These are phyloP conservation scores for Sphaerulina populicola DNA, from an alignment of 2,329 filamentous ascomycete species.

Conservation along the genomic window DNA sequence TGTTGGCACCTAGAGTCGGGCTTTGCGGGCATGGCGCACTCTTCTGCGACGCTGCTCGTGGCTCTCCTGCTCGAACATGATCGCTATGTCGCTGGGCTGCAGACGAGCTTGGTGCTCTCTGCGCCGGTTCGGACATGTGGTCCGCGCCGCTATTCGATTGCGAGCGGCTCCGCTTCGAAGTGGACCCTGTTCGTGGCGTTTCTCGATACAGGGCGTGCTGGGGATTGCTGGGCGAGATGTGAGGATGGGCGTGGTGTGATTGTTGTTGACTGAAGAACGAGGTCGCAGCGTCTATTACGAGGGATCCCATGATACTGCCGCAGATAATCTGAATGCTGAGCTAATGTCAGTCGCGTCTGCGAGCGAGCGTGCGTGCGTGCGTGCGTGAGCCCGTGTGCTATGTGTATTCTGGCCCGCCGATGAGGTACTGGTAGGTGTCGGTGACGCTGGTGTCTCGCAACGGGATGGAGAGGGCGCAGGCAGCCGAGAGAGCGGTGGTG, in stretches of 20 bases:
- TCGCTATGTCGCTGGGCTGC: constrained; percentile 9
- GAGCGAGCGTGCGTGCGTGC: not conserved
- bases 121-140: constrained; percentile 27
- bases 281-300: constrained; percentile 63
- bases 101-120: constrained; percentile 29
- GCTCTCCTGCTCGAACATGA: constrained; percentile 16
- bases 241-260: constrained; percentile 15
- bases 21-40: constrained; percentile 18
- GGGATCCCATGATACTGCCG: constrained; percentile 50
- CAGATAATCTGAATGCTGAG: constrained; percentile 9
- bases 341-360: constrained; percentile 15
- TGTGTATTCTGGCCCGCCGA: not conserved
- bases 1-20: constrained; percentile 24
- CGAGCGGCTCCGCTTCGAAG: constrained; percentile 24
- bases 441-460: not conserved
- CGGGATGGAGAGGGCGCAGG: not conserved
- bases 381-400: not conserved
- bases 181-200: constrained; percentile 20
- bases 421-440: not conserved
- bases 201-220: constrained; percentile 24
- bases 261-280: constrained; percentile 44
- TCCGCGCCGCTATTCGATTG: constrained; percentile 18
- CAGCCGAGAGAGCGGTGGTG: too few relatives aligned
- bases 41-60: constrained; percentile 12
- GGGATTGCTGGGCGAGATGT: constrained; percentile 20